Conservation (phyloP, 805 yeast species). For the Lipomyces oligophaga region DNA sequence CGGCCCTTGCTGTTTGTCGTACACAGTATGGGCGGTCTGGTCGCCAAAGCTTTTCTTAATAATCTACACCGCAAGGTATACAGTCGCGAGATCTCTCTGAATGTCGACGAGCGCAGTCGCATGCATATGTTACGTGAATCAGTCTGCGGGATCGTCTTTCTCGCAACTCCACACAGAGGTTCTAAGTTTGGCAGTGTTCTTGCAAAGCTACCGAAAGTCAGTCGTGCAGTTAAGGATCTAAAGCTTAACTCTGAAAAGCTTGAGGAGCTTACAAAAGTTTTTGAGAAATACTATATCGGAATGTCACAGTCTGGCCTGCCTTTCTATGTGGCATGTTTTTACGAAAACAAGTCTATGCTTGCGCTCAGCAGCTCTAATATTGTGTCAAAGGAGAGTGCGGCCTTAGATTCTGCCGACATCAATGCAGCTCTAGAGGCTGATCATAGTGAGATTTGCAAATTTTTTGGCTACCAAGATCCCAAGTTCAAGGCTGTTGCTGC, state of each 20-base stretch:
- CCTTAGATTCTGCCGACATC: background rate
- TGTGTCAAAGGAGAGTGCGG: background rate
- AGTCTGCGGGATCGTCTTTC: slow-evolving; percentile 2
- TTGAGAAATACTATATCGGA: background rate
- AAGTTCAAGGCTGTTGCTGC: background rate
- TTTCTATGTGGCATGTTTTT: background rate
- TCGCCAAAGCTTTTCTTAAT: background rate
- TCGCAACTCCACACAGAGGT: slow-evolving; percentile 6
- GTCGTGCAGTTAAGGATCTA: background rate
- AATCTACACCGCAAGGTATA: background rate
- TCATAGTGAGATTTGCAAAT: background rate
- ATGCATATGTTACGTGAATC: background rate
- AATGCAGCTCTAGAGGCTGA: background rate
- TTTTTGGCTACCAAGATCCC: background rate
- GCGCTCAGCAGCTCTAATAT: background rate
- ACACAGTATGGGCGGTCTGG: slow-evolving; percentile 9
- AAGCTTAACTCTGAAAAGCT: background rate
- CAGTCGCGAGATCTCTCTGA: too few relatives aligned
- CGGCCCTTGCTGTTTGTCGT: slow-evolving; percentile 4
- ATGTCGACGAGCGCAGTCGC: too few relatives aligned
- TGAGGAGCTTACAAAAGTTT: background rate
- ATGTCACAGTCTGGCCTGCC: background rate
- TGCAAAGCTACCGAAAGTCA: background rate
- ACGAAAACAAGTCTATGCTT: background rate
- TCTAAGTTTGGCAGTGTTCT: background rate